Evolutionary conservation across 2,329 filamentous ascomycete species (phyloP), one percentile per base, ranked within the genome.

Genomic region (Colletotrichum graminicola): DNA sequence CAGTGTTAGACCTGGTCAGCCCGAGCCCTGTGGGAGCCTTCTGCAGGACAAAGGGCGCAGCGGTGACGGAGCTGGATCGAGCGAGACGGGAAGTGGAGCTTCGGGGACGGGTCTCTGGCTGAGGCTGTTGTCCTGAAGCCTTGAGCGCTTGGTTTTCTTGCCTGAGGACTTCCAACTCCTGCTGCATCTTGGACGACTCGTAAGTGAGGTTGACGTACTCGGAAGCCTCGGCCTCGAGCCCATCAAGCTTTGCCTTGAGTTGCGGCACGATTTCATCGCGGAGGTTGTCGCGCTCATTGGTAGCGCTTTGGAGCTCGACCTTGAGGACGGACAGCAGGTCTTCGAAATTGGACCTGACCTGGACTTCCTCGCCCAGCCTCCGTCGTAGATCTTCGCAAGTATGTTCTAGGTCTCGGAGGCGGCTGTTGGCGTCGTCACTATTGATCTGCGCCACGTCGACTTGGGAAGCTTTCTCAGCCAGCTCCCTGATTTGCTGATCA

Each of bases 261-360:
- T 94, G 90, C 23, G 95, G 94, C 2, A 97, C 90, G 51, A 97
- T 86, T 80, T 97, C 94, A 74, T 98, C 95, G 36, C 94, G 91
- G 21, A 98, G 88, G 76, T 97, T 95, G 80, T 99, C 96, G 63
- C 94, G 90, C 82, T 99, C 95, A 75, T 96, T 95, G 72, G 93
- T 89, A 64, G 94, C 90, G 75, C 90, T 92, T 76, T 95, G 89
- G 18, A 98, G 86, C 79, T 99, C 94, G 32, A 90, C 89, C 76
- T 93, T 92, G 75, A 98, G 90, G 6, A 93, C 95, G 8, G 91
- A 90, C 55, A 98, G 86, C 54, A 99, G 87, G 79, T 98, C 95
- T 82, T 98, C 94, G 76, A 98, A 97, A 79, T 97, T 98, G 78
- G 94, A 91, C 80, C 97, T 98, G 76, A 93, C 90, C 79, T 93